These are phyloP conservation scores for Fomitopsis betulina DNA, from an alignment of 1,284 basidiomycete genomes.

Conservation along the genomic window DNA sequence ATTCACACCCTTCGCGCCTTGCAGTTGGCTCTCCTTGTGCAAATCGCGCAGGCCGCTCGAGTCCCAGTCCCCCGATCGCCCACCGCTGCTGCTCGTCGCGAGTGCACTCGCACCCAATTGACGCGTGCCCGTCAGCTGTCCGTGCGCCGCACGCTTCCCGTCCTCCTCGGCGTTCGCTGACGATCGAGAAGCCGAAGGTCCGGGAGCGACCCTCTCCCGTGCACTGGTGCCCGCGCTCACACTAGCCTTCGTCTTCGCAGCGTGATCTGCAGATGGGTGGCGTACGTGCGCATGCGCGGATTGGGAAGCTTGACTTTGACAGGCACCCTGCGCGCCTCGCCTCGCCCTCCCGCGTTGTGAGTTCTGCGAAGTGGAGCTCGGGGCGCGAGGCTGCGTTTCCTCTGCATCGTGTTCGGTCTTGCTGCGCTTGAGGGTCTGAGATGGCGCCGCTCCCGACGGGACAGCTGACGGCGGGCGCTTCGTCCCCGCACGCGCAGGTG, in stretches of 20 bases:
- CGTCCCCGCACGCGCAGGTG: constrained; percentile 20
- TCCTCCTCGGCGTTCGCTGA: constrained; percentile 1
- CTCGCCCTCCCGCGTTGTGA: background rate
- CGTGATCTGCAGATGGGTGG: constrained; percentile 11
- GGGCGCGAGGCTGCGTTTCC: background rate
- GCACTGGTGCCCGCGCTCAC: constrained; percentile 2
- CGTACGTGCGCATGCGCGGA: constrained; percentile 4
- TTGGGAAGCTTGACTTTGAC: constrained; percentile 1
- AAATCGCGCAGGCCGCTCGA: background rate
- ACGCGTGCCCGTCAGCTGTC: constrained; percentile 9
- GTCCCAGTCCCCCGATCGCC: constrained; percentile 16
- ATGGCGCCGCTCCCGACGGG: background rate
- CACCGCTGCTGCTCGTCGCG: constrained; percentile 5
- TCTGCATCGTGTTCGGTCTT: constrained; percentile 11
- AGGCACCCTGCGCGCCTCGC: background rate
- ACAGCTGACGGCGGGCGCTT: constrained; percentile 25
- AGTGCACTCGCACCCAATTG: constrained; percentile 3
- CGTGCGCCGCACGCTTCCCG: constrained; percentile 3
- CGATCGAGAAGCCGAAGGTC: constrained; percentile 7
- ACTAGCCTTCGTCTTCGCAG: background rate
- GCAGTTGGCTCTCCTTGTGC: constrained; percentile 11
- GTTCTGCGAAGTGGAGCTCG: background rate
- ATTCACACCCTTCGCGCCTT: background rate
- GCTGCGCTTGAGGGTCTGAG: constrained; percentile 14
- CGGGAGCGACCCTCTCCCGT: background rate